Base-by-base conservation (phyloP, 2,329 filamentous ascomycete genomes). In the Elsinoe arachidis region DNA sequence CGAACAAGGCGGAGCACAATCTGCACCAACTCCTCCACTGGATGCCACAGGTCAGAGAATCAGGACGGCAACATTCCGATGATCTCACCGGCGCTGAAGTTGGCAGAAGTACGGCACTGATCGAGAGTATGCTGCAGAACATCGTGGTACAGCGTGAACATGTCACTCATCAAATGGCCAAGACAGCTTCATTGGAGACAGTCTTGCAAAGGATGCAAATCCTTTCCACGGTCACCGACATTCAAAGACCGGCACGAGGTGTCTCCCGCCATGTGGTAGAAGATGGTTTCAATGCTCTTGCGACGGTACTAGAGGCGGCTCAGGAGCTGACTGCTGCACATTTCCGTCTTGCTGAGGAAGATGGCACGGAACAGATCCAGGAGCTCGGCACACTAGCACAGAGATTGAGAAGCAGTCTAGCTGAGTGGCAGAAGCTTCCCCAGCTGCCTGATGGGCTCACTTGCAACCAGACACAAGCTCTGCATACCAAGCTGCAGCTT, bases 1-100 rank as follows among this genome's bases (percentile, higher is more conserved):
- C 10, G 70, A 15, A 78, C 73, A 10, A 26, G 38, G 76, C 83
- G 7, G 83, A 95, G 54, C 84, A 87, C 62, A 85, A 87, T 65
- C 87, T 95, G 69, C 85, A 95, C 70, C 86, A 88, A 67, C 78
- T 89, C 30, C 74, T 96, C 26, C 88, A 92, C 66, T 70, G 90
- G 11, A 82, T 87, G 62, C 81, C 85, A 14, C 79, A 80, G 62
- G 81, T 87, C 52, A 82, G 92, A 64, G 76, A 80, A 41, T 79
- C 85, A 30, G 76, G 82, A 9, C 79, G 84, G 61, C 85, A 89
- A 53, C 90, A 95, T 70, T 90, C 88, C 0, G 85, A 88, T 37
- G 95, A 99, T 62, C 74, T 99, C 38, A 95, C 87, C 44, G 80
- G 84, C 41, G 85, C 88, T 7, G 90, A 96, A 64, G 80, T 93